Evolutionary conservation across 768 basidiomycete species (phyloP), one percentile per base, ranked within the genome.

Genomic region (Calocera cornea): DNA sequence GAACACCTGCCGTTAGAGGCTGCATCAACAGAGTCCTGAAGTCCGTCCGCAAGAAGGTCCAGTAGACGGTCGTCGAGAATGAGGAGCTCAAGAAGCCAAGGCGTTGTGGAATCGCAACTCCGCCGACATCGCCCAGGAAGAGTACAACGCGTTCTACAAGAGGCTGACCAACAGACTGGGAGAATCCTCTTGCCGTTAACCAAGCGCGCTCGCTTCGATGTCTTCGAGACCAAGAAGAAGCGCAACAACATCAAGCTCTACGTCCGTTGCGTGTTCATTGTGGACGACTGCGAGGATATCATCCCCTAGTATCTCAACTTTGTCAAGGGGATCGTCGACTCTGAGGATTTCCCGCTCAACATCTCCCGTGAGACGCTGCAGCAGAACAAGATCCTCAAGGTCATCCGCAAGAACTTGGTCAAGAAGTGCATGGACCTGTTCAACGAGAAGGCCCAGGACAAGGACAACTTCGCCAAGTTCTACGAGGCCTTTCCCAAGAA

Each of bases 241-340:
- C 92, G 95, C 75, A 97, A 97, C 86, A 98, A 98, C 89, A 98
- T 99, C 86, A 99, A 99, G 83, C 94, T 99, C 77, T 99, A 98
- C 77, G 97, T 99, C 73, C 92, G 97, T 83, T 93, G 97, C 67
- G 95, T 98, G 75, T 98, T 99, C 85, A 98, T 99, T 85, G 97
- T 97, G 92, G 97, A 99, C 80, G 95, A 97, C 79, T 98, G 95
- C 78, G 95, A 98, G 83, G 97, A 99, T 75, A 83, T 97, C 76
- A 98, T 95, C 76, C 95, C 95, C 72, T 95, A 98, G 79, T 98
- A 98, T 84, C 92, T 97, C 79, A 97, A 97, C 85, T 98, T 97
- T 78, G 87, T 97, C 82, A 97, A 97, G 86, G 93, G 93, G 84
- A 97, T 99, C 77, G 97, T 99, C 80, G 95, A 99, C 84, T 98